A percentile compares a stretch with the other conserved stretches of the same genome.
These are phyloP conservation scores for Casaregolazyma suthepensis DNA, from an alignment of 1,139 yeast genomes.

Conservation along the genomic window DNA sequence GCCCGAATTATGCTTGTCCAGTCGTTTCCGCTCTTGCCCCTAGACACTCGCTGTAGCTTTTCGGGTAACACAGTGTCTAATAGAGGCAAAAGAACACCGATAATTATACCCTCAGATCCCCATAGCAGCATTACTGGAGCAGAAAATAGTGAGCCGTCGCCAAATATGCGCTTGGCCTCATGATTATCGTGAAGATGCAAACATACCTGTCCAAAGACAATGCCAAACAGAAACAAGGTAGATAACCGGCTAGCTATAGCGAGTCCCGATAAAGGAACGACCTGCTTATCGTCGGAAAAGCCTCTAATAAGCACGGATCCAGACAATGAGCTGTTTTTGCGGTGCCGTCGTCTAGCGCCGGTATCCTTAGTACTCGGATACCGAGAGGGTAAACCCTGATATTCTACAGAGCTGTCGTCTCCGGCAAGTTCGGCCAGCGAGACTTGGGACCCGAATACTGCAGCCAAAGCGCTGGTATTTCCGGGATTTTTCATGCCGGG, in stretches of 20 bases:
- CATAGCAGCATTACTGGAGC: constrained; percentile 29
- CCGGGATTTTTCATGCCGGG: not conserved
- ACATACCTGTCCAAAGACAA: constrained; percentile 31
- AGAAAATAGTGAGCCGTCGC: constrained; percentile 22
- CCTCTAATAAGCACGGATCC: constrained; percentile 6
- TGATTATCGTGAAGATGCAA: constrained; percentile 33
- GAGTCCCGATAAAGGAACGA: constrained; percentile 19
- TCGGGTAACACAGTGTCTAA: constrained; percentile 47
- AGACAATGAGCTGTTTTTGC: constrained; percentile 1
- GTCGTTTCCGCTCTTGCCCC: constrained; percentile 29
- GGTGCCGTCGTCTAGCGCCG: not conserved
- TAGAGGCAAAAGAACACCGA: constrained; percentile 60
- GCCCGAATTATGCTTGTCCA: constrained; percentile 50
- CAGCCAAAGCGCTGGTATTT: constrained; percentile 30
- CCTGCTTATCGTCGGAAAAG: constrained; percentile 9
- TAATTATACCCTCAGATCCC: constrained; percentile 52
- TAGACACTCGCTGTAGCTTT: constrained; percentile 9
- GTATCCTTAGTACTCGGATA: not conserved
- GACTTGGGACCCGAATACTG: constrained; percentile 35
- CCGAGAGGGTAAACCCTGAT: constrained; percentile 3
- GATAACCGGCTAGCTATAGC: constrained; percentile 19
- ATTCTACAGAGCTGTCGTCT: constrained; percentile 21
- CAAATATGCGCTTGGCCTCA: constrained; percentile 20
- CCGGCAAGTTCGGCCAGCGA: constrained; percentile 35
- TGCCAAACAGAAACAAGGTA: constrained; percentile 29